Conservation (phyloP, 116 monocot genomes). For the Phalaenopsis hybrid region DNA sequence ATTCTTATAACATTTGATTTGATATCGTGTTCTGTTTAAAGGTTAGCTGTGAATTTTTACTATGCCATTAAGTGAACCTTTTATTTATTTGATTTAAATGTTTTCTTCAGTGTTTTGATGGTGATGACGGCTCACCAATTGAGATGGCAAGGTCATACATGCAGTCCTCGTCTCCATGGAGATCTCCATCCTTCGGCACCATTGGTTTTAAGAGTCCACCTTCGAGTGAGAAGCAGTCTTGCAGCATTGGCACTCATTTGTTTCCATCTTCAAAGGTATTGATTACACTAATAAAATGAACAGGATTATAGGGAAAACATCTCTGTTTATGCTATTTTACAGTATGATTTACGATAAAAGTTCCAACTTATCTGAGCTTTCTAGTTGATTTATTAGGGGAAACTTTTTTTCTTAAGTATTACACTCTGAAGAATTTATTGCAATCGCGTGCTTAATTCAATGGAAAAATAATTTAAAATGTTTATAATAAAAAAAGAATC, state of each 20-base stretch:
- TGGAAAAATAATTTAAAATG: background rate
- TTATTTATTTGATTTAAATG: slow-evolving; percentile 11
- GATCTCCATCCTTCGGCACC: slow-evolving; percentile 43
- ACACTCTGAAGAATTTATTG: background rate
- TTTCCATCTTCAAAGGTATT: slow-evolving; percentile 32
- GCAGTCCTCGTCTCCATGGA: slow-evolving; percentile 70
- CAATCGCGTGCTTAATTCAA: background rate
- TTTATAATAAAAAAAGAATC: background rate
- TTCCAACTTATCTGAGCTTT: background rate
- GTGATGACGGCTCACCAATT: slow-evolving; percentile 49
- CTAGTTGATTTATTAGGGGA: background rate
- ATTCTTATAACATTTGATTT: background rate
- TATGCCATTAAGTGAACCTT: background rate
- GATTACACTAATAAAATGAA: background rate
- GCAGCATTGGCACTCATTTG: slow-evolving; percentile 13
- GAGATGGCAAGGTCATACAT: slow-evolving; percentile 85
- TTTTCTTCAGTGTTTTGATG: slow-evolving; percentile 32
- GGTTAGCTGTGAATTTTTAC: background rate
- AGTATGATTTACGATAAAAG: background rate
- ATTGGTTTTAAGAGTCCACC: slow-evolving; percentile 40
- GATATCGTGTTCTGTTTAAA: background rate
- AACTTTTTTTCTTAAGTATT: background rate
- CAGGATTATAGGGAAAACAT: background rate
- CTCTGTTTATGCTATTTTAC: background rate
- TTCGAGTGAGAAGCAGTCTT: slow-evolving; percentile 10